Conservation (phyloP, 768 basidiomycete genomes). For the Trametes sanguinea region DNA sequence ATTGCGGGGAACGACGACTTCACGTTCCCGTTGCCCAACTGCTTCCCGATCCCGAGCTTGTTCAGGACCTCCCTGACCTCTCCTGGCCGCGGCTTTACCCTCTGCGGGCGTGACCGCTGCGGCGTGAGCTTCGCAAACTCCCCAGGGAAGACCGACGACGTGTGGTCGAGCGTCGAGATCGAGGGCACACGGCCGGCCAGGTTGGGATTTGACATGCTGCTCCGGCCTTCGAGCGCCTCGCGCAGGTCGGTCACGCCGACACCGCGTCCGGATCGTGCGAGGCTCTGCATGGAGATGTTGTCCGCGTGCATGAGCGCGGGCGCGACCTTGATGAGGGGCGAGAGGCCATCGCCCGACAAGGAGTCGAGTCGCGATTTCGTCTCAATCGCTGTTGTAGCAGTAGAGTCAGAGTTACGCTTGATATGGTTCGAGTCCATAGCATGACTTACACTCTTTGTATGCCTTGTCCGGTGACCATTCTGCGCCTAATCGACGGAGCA, state of each 20-base stretch:
- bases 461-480: slow-evolving; percentile 77
- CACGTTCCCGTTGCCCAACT: slow-evolving; percentile 58
- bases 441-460: slow-evolving; percentile 70
- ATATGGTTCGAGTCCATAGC: not conserved
- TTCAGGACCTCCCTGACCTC: slow-evolving; percentile 84
- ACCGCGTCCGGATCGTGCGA: slow-evolving; percentile 74
- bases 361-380: slow-evolving; percentile 53
- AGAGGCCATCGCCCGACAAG: slow-evolving; percentile 66
- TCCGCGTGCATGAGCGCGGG: slow-evolving; percentile 90
- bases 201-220: slow-evolving; percentile 78
- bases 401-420: not conserved
- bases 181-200: slow-evolving; percentile 65
- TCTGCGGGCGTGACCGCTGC: slow-evolving; percentile 56
- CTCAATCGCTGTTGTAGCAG: slow-evolving; percentile 50
- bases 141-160: slow-evolving; percentile 48
- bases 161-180: slow-evolving; percentile 74
- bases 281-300: slow-evolving; percentile 84
- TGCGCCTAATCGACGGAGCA: slow-evolving; percentile 53
- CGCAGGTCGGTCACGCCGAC: slow-evolving; percentile 88
- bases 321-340: slow-evolving; percentile 77
- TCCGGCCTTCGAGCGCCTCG: slow-evolving; percentile 85
- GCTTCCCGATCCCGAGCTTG: slow-evolving; percentile 81
- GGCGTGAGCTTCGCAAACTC: slow-evolving; percentile 49
- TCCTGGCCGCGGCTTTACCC: slow-evolving; percentile 51
- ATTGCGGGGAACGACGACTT: slow-evolving; percentile 71